Evolutionary conservation across 2,329 filamentous ascomycete species (phyloP), one percentile per base, ranked within the genome.

Genomic region (Cladosporium halotolerans): DNA sequence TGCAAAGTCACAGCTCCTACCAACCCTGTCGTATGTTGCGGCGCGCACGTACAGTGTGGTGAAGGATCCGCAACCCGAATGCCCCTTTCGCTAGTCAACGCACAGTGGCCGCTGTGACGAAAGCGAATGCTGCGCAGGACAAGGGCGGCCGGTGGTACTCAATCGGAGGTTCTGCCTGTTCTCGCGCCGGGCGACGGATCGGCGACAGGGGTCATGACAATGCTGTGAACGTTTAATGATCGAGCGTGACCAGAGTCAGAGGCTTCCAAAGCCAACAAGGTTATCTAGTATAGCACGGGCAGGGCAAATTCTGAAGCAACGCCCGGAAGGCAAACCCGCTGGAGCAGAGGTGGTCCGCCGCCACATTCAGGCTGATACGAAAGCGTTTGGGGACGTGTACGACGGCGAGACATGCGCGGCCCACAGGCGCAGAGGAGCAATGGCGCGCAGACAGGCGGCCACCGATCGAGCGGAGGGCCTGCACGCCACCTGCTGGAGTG

Each of bases 91-190:
- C 44, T 59, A 52, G 52, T 49, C 53, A 60, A 57, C 60, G 57
- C 62, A 61, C 61, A 55, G 47, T 53, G 55, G 56, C 59, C 53
- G 56, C 49, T 58, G 49, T 58, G 55, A 55, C 59, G 58, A 57
- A 56, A 60, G 57, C 46, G 43, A 57, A 51, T 52, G 58, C 42
- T 52, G 55, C 55, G 56, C 60, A 60, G 54, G 55, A 63, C 57
- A 53, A 58, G 60, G 57, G 58, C 43, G 56, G 55, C 52, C 54
- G 51, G 53, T 57, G 63, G 62, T 65, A 63, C 60, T 63, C 62
- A 63, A 66, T 63, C 63, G 63, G 63, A 64, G 57, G 32, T 63
- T 53, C 58, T 64, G 55, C 63, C 62, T 55, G 56, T 64, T 64
- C 54, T 51, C 40, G 48, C 40, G 48, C 48, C 48, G 13, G 40